A percentile compares a stretch with the other conserved stretches of the same genome.
Evolutionary conservation across 1,284 basidiomycete genomes (phyloP).

Genomic region (Ganoderma meredithae): DNA sequence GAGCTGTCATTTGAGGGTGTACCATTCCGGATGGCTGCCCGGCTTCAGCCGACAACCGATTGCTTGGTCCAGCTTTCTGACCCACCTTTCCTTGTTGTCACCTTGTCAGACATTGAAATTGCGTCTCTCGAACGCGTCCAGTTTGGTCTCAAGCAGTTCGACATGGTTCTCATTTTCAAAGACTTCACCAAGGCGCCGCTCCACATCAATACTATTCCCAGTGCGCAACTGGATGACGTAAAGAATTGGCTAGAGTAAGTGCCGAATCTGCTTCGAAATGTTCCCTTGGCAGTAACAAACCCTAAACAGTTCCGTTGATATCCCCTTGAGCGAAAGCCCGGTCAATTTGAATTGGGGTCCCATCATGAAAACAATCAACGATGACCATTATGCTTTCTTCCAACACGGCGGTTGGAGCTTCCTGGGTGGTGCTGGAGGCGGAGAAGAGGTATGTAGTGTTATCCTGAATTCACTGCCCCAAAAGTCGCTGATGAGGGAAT

Average conservation of each 20-base stretch:
- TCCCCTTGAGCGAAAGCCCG: slow-evolving; percentile 94
- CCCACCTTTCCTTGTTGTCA: slow-evolving; percentile 96
- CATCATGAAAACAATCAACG: slow-evolving; percentile 98
- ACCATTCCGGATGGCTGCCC: slow-evolving; percentile 93
- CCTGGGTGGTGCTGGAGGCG: slow-evolving; percentile 77
- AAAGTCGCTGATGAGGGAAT: slow-evolving; percentile 12
- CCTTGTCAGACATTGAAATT: slow-evolving; percentile 94
- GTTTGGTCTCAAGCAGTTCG: slow-evolving; percentile 97
- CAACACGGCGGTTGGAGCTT: slow-evolving; percentile 95
- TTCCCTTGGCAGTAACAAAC: slow-evolving; percentile 7
- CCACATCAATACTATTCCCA: slow-evolving; percentile 97
- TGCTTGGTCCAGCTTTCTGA: slow-evolving; percentile 97
- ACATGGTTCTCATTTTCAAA: slow-evolving; percentile 95
- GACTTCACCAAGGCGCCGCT: slow-evolving; percentile 94
- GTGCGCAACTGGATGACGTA: slow-evolving; percentile 89
- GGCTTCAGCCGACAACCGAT: slow-evolving; percentile 96
- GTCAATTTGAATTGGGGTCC: slow-evolving; percentile 99
- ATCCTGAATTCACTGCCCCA: slow-evolving; percentile 8
- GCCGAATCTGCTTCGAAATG: slow-evolving; percentile 13
- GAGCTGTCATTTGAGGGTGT: slow-evolving; percentile 98
- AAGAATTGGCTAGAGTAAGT: slow-evolving; percentile 98
- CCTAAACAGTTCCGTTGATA: slow-evolving; percentile 85
- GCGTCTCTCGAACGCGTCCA: slow-evolving; percentile 98
- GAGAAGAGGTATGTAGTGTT: slow-evolving; percentile 60
- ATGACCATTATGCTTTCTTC: slow-evolving; percentile 97